phyloP scores from a whole-genome alignment of 805 yeast species.

The Candida koratica region DNA sequence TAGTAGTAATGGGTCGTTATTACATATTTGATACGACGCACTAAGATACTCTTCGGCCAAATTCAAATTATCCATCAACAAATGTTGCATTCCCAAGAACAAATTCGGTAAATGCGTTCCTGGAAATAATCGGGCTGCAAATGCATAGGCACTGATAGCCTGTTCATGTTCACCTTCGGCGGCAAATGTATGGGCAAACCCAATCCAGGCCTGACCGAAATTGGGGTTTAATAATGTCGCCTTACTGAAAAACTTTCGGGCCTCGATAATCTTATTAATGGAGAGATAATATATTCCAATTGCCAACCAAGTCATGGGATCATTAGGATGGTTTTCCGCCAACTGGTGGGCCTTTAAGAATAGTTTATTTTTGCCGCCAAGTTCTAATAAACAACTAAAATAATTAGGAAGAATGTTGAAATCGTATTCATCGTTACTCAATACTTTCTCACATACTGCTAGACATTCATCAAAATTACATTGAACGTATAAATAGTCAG shows the following conservation, averaged over 20 bases:
- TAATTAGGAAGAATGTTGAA: conserved; percentile 71
- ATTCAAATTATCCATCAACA: conserved; percentile 77
- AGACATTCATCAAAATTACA: conserved; percentile 78
- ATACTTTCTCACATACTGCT: conserved; percentile 61
- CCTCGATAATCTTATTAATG: conserved; percentile 69
- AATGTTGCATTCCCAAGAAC: conserved; percentile 93
- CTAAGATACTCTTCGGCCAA: conserved; percentile 82
- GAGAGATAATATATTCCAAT: conserved; percentile 87
- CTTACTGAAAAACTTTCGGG: conserved; percentile 81
- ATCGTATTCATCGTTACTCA: conserved; percentile 64
- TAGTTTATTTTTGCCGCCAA: conserved; percentile 76
- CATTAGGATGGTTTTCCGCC: conserved; percentile 78
- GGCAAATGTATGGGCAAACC: conserved; percentile 97
- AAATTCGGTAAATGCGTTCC: conserved; percentile 88
- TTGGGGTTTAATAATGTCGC: conserved; percentile 85
- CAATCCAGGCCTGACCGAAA: conserved; percentile 95
- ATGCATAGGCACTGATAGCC: conserved; percentile 94
- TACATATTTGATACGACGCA: conserved; percentile 73
- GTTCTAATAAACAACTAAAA: conserved; percentile 78
- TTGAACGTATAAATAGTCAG: conserved; percentile 67
- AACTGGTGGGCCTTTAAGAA: conserved; percentile 78
- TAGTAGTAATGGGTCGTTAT: conserved; percentile 78
- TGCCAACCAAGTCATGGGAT: conserved; percentile 85
- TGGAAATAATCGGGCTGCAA: conserved; percentile 87
- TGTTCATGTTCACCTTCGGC: conserved; percentile 99